Base-by-base conservation (phyloP, 208 protist genomes). In the Kentomonas sorsogonicus region DNA sequence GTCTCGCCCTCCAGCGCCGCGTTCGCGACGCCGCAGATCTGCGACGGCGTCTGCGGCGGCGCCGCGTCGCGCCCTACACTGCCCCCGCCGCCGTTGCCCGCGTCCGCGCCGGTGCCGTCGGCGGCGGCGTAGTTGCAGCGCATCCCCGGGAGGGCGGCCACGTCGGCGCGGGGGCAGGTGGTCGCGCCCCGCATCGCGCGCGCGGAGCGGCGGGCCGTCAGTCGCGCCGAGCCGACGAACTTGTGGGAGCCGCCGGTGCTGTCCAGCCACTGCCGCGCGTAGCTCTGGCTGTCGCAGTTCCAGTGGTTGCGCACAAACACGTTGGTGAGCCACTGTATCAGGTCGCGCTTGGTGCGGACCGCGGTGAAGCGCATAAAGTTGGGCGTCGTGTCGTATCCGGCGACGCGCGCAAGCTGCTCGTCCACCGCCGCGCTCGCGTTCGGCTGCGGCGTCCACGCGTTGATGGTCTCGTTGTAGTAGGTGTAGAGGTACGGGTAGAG, bases 401-500 rank as follows among this genome's bases (percentile, higher is more conserved):
- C 51, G 29, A 70, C 48, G 11, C 57, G 64, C 13, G 10, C 18
- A 4, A 60, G 41, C 47, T 71, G 64, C 7, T 48, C 56, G 36
- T 77, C 63, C 54, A 69, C 63, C 27, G 40, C 51, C 0, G 23
- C 22, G 0, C 25, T 41, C 6, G 31, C 27, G 34, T 76, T 43
- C n/a, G 57, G 54, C 47, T 65, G 67, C 18, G 58, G 41, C 7
- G 60, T 66, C 67, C 67, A 74, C 1, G 29, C 31, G 41, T 74
- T 72, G 13, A 67, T 41, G 2, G 48, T 48, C 0, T 52, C 56
- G 60, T 74, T 64, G 60, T 69, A 74, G 52, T 66, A 53, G 55
- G 63, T 62, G 64, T 70, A 74, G 50, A 66, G n/a, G 64, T 68
- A 79, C 15, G 62, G 44, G 44, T 52, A 63, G 15, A 29, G 39